Evolutionary conservation across 208 protist genomes (phyloP).

Genomic region (Trypanosoma avium): DNA sequence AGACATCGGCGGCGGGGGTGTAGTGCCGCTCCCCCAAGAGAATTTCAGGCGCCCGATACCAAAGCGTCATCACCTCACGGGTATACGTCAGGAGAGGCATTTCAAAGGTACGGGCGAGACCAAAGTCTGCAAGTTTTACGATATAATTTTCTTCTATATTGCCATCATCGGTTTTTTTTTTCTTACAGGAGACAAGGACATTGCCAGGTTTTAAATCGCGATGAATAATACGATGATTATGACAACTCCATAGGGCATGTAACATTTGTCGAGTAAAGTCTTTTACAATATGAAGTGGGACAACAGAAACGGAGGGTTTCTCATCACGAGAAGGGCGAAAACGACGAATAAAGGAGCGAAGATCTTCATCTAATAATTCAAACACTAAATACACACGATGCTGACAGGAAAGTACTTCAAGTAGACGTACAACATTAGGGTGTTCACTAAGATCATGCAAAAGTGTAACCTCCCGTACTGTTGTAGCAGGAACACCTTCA

Average conservation of each 20-base stretch:
- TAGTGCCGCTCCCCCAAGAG: constrained; percentile 98
- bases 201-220: constrained; percentile 91
- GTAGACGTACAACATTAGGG: constrained; percentile 90
- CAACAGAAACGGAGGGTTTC: constrained; percentile 38
- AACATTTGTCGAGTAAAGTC: constrained; percentile 82
- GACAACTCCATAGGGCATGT: constrained; percentile 83
- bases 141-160: constrained; percentile 29
- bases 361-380: constrained; percentile 95
- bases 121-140: constrained; percentile 92
- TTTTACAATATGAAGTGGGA: constrained; percentile 63
- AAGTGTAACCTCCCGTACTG: constrained; percentile 91
- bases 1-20: constrained; percentile 98
- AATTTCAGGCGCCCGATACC: constrained; percentile 99
- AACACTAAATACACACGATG: constrained; percentile 97
- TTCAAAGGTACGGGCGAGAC: constrained; percentile 86
- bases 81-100: constrained; percentile 80
- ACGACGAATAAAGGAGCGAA: constrained; percentile 86
- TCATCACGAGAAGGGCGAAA: constrained; percentile 39
- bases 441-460: constrained; percentile 90
- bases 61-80: constrained; percentile 96
- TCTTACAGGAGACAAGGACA: constrained; percentile 55
- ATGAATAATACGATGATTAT: constrained; percentile 86
- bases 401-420: constrained; percentile 96
- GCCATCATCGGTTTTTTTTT: constrained; percentile 9
- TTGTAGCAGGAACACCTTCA: constrained; percentile 90